phyloP scores from a whole-genome alignment of 495 filamentous ascomycete genomes.

The Aspergillus leporis region DNA sequence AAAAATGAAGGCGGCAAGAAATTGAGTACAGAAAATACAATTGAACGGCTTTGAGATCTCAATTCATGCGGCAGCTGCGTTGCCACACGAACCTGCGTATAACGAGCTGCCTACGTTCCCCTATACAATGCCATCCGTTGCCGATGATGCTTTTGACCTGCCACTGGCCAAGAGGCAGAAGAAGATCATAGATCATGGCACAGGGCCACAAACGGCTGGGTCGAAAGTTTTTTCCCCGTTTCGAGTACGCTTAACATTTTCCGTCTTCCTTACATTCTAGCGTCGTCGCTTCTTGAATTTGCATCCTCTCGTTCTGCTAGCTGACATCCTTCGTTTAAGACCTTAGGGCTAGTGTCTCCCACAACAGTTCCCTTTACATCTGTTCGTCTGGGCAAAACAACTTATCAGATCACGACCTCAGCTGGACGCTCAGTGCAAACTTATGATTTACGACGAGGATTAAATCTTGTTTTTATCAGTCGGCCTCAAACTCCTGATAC shows the following conservation, averaged over 20 bases:
- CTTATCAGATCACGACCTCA: conserved; percentile 95
- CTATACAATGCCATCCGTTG: conserved; percentile 42
- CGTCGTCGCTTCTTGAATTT: neutral
- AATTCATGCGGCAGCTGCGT: neutral
- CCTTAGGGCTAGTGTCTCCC: conserved; percentile 88
- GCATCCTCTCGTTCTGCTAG: neutral
- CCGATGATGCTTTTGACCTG: conserved; percentile 49
- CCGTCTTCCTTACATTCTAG: neutral
- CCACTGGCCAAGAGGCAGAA: conserved; percentile 70
- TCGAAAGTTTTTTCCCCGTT: conserved; percentile 91
- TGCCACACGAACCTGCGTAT: neutral
- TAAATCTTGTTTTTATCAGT: conserved; percentile 90
- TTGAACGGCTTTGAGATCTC: neutral
- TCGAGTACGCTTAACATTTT: conserved; percentile 61
- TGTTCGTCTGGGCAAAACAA: conserved; percentile 85
- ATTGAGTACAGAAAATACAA: neutral
- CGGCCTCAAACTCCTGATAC: conserved; percentile 80
- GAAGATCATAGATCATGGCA: conserved; percentile 32
- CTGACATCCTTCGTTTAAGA: conserved; percentile 47
- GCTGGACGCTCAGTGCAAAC: conserved; percentile 88
- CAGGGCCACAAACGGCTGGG: conserved; percentile 34
- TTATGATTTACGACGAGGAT: conserved; percentile 83
- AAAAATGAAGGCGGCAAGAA: neutral
- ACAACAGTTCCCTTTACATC: conserved; percentile 86
- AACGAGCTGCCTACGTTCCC: neutral